Percentiles rank a stretch among this genome's conserved stretches.
Evolutionary conservation across 208 protist species (phyloP).

Genomic region (Blastocrithidia nonstop): DNA sequence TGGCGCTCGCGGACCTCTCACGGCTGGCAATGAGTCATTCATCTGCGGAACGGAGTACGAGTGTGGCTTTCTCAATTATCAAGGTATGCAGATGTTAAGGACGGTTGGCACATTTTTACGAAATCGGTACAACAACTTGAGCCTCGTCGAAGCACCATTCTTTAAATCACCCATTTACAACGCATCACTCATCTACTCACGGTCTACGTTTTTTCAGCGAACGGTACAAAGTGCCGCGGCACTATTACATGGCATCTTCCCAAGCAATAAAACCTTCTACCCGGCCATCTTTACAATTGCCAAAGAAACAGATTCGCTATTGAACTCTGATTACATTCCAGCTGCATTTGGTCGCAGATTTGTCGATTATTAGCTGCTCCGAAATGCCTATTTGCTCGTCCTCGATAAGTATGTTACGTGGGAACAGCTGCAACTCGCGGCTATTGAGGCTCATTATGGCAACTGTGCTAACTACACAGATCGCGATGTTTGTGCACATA

Average conservation of each 20-base stretch:
- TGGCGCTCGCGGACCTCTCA: constrained; percentile 12
- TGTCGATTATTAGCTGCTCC: constrained; percentile 7
- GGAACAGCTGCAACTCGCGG: constrained; percentile 14
- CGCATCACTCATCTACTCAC: constrained; percentile 30
- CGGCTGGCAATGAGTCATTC: constrained; percentile 10
- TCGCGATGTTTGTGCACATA: constrained; percentile 12
- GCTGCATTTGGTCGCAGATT: too few species aligned
- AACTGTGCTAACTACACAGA: constrained; percentile 12
- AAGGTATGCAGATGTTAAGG: constrained; percentile 18
- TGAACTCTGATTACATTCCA: constrained; percentile 13
- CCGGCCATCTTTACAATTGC: constrained; percentile 25
- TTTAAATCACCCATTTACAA: constrained; percentile 29
- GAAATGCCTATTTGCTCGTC: constrained; percentile 3
- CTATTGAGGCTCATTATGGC: constrained; percentile 18
- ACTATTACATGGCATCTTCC: constrained; percentile 33
- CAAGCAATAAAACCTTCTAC: constrained; percentile 14
- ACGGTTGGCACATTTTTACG: constrained; percentile 17
- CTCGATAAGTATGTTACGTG: constrained; percentile 25
- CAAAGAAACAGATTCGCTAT: constrained; percentile 19
- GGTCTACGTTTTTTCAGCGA: constrained; percentile 26
- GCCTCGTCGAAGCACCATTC: constrained; percentile 16
- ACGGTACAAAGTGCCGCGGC: constrained; percentile 38
- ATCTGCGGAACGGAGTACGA: constrained; percentile 17
- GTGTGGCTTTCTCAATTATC: constrained; percentile 24
- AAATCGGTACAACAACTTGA: constrained; percentile 21